Evolutionary conservation across 768 basidiomycete species (phyloP), one percentile per base, ranked within the genome.

Genomic region (Leccinum barrowsii): DNA sequence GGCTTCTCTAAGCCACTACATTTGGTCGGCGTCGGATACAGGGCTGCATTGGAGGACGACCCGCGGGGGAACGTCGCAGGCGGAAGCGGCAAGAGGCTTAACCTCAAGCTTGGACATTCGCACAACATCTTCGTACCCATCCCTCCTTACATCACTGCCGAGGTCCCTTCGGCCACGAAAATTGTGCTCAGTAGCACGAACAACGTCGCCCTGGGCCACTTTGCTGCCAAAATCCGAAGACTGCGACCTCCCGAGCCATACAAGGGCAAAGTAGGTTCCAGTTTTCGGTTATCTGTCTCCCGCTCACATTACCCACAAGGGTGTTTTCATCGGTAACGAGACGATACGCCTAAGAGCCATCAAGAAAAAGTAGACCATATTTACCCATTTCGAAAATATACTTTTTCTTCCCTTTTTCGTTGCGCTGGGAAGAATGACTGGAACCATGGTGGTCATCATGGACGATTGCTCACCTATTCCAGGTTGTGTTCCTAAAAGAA

Each of bases 191-290:
- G 76, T 21, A 93, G 94, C 65, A 90, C 84, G 55, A 89, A 97
- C 77, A 98, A 98, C 73, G 90, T 97, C 66, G 75, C 80, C 50
- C 72, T 99, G 58, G 94, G 94, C 2, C 78, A 92, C 63, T 96
- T 96, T 70, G 90, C 94, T 0, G 93, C 95, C 5, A 83, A 85
- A 63, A 86, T 98, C 24, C 80, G 94, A 61, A 82, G 80, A 59
- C 88, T 86, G 76, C 83, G 96, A 65, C 88, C 87, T 65, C 96
- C 96, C 21, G 96, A 99, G 70, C 95, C 94, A 15, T 99, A 98
- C 76, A 93, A 98, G 76, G 96, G 94, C 70, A 98, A 98, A 83
- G 94, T 96, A 68, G 53, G 89, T 75, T 49, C 8, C 1, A 17
- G 19, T 28, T n/a, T 3, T 22, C 49, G 3, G 21, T 47, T 34